phyloP scores from a whole-genome alignment of 352 stramenopile species.

The Phytophthora macrochlamydospora region DNA sequence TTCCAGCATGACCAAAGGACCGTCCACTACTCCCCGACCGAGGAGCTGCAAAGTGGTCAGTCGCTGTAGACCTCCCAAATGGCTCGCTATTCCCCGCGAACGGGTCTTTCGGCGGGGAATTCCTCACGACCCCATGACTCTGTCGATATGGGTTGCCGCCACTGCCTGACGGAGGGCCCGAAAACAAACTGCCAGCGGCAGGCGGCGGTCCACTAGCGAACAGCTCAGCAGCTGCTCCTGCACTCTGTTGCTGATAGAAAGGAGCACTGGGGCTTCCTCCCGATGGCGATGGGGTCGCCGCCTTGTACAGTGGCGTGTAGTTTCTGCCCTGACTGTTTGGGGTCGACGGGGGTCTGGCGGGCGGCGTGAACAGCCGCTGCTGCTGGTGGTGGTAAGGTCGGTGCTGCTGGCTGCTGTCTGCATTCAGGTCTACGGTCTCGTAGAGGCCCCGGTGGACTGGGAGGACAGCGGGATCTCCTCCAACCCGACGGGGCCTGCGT shows the following conservation, averaged over 20 bases:
- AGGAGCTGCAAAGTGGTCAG: slow-evolving; percentile 10
- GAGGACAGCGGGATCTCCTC: slow-evolving; percentile 41
- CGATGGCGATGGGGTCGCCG: slow-evolving; percentile 5
- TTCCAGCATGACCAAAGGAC: slow-evolving; percentile 9
- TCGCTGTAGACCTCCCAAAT: slow-evolving; percentile 3
- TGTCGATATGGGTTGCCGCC: slow-evolving; percentile 25
- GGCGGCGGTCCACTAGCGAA: slow-evolving; percentile 26
- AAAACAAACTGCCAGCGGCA: slow-evolving; percentile 19
- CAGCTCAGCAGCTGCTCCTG: slow-evolving; percentile 20
- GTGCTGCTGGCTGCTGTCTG: slow-evolving; percentile 31
- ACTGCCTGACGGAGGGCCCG: slow-evolving; percentile 9
- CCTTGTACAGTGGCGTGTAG: slow-evolving; percentile 12
- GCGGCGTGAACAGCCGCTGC: slow-evolving; percentile 11
- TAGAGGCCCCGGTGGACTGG: slow-evolving; percentile 38
- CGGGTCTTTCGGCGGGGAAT: slow-evolving; percentile 7
- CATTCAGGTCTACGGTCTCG: slow-evolving; percentile 53
- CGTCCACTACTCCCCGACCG: slow-evolving; percentile 20
- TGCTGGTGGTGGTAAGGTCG: slow-evolving; percentile 6
- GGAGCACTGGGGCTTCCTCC: slow-evolving; percentile 1
- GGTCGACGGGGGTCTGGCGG: not conserved
- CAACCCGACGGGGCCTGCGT: slow-evolving; percentile 12
- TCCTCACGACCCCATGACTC: slow-evolving; percentile 2
- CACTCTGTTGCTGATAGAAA: slow-evolving; percentile 24
- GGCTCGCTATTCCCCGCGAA: slow-evolving; percentile 7
- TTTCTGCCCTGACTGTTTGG: slow-evolving; percentile 11